Conservation (phyloP, 805 yeast species). For the Barnettozyma siamensis region DNA sequence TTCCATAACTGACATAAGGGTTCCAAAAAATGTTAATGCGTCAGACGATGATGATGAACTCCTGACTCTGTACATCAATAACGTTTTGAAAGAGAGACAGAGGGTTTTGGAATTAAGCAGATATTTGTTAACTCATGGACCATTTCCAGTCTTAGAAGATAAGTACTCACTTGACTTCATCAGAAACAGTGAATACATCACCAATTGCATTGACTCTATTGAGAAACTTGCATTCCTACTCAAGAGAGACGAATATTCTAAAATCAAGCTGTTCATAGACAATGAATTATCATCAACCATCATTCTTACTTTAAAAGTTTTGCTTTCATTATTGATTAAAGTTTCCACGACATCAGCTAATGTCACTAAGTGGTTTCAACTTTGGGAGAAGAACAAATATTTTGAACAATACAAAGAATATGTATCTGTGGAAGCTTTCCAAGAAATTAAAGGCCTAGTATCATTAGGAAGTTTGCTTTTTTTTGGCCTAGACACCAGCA, state of each 20-base stretch:
- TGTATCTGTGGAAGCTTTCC: constrained; percentile 14
- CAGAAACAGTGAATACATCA: constrained; percentile 20
- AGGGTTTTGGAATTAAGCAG: constrained; percentile 38
- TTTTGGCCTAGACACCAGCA: constrained; percentile 50
- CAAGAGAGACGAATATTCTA: constrained; percentile 9
- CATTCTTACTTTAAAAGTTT: constrained; percentile 32
- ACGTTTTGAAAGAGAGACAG: constrained; percentile 48
- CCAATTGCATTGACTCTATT: constrained; percentile 18
- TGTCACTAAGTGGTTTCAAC: constrained; percentile 49
- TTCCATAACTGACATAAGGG: constrained; percentile 33
- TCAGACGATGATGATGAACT: constrained; percentile 8
- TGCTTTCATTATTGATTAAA: constrained; percentile 35
- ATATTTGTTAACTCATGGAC: constrained; percentile 22
- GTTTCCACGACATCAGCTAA: constrained; percentile 31
- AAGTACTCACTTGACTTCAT: constrained; percentile 19
- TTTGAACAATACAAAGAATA: constrained; percentile 14
- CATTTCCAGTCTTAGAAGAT: constrained; percentile 20
- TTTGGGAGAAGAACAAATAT: constrained; percentile 34
- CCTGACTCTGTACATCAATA: constrained; percentile 27
- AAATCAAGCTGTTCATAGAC: constrained; percentile 13
- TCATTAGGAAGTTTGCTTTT: constrained; percentile 47
- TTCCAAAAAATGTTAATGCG: constrained; percentile 24
- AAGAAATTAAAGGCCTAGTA: constrained; percentile 38
- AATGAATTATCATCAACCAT: constrained; percentile 31
- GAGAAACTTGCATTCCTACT: constrained; percentile 3